Conservation (phyloP, 2,329 filamentous ascomycete genomes). For the Elsinoe fawcettii region DNA sequence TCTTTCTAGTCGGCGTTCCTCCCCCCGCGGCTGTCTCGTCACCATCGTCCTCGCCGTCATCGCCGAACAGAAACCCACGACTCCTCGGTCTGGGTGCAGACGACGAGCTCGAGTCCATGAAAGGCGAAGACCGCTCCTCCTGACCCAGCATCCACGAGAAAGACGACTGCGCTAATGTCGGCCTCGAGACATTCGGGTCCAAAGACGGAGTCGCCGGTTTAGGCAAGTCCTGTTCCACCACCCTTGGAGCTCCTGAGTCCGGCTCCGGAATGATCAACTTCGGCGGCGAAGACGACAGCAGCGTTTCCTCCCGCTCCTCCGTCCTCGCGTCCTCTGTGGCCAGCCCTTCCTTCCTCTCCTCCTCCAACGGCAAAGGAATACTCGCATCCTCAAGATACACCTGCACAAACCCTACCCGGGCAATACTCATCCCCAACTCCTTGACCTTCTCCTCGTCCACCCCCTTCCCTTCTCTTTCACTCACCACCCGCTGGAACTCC, state of each 20-base stretch:
- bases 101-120: slow-evolving; percentile 15
- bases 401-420: slow-evolving; percentile 45
- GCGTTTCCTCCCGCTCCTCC: neutral
- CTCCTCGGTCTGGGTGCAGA: slow-evolving; percentile 19
- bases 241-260: slow-evolving; percentile 39
- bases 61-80: slow-evolving; percentile 22
- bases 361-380: slow-evolving; percentile 36
- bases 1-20: neutral
- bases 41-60: slow-evolving; percentile 15
- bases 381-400: slow-evolving; percentile 42
- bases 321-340: neutral
- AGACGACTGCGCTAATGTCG: slow-evolving; percentile 62
- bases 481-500: slow-evolving; percentile 47
- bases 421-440: slow-evolving; percentile 41
- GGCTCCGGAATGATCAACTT: neutral
- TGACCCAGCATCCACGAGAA: slow-evolving; percentile 68
- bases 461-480: slow-evolving; percentile 28
- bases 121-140: slow-evolving; percentile 15
- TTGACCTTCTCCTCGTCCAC: slow-evolving; percentile 31
- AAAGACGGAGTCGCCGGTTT: slow-evolving; percentile 6
- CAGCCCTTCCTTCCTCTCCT: slow-evolving; percentile 20
- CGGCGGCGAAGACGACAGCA: neutral
- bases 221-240: slow-evolving; percentile 34
- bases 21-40: neutral
- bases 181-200: slow-evolving; percentile 26